A percentile compares a stretch with the other conserved stretches of the same genome.
These are phyloP conservation scores for Fusarium sp. DNA, from an alignment of 2,329 filamentous ascomycete species.

Conservation along the genomic window DNA sequence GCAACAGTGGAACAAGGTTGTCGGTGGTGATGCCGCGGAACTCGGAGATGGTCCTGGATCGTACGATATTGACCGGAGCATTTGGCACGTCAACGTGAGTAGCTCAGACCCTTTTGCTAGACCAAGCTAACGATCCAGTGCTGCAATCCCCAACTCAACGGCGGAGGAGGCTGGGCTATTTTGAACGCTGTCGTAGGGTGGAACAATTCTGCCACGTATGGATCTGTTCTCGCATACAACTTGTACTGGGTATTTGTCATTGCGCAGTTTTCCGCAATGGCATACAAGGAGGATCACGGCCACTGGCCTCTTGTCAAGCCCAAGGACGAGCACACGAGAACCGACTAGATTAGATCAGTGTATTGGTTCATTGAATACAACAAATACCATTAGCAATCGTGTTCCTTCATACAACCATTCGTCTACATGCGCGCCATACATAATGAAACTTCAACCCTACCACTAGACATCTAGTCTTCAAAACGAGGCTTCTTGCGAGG, in stretches of 20 bases:
- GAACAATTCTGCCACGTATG: slow-evolving; percentile 89
- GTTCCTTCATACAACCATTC: slow-evolving; percentile 19
- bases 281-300: slow-evolving; percentile 72
- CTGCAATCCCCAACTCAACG: slow-evolving; percentile 79
- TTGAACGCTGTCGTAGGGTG: slow-evolving; percentile 90
- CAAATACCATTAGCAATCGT: slow-evolving; percentile 35
- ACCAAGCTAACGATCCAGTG: slow-evolving; percentile 63
- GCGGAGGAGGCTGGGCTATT: slow-evolving; percentile 85
- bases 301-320: slow-evolving; percentile 60
- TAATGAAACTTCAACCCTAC: background rate
- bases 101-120: slow-evolving; percentile 49
- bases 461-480: slow-evolving; percentile 8
- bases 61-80: slow-evolving; percentile 81
- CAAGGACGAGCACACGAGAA: slow-evolving; percentile 35
- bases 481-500: slow-evolving; percentile 43
- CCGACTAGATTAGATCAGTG: slow-evolving; percentile 18
- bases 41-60: slow-evolving; percentile 74
- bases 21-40: slow-evolving; percentile 69
- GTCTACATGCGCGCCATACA: slow-evolving; percentile 22
- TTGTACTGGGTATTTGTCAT: slow-evolving; percentile 86
- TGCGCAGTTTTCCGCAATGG: slow-evolving; percentile 73
- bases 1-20: slow-evolving; percentile 74
- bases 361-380: slow-evolving; percentile 2
- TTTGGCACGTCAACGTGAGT: slow-evolving; percentile 86
- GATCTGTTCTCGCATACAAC: slow-evolving; percentile 88